phyloP scores from a whole-genome alignment of 2,329 filamentous ascomycete species.

The Capronia americana region DNA sequence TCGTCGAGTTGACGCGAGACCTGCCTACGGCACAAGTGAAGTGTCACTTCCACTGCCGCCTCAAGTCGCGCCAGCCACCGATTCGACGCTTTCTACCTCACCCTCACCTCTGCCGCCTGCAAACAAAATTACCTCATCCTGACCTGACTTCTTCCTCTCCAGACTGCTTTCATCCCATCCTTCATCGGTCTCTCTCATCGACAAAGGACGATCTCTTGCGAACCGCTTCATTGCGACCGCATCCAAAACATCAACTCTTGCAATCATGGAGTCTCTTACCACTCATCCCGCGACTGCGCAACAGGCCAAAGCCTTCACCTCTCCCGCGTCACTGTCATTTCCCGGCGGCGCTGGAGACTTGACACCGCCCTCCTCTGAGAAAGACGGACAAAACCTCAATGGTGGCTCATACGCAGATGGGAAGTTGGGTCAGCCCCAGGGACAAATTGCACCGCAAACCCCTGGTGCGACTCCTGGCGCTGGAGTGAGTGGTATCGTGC shows the following conservation, averaged over 20 bases:
- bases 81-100: constrained; percentile 20
- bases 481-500: constrained; percentile 84
- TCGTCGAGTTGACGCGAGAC: constrained; percentile 29
- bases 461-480: constrained; percentile 90
- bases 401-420: constrained; percentile 55
- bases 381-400: constrained; percentile 63
- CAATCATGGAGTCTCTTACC: constrained; percentile 81
- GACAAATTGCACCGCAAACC: constrained; percentile 81
- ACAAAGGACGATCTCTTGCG: constrained; percentile 28
- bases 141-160: constrained; percentile 23
- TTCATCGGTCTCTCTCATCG: constrained; percentile 35
- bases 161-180: constrained; percentile 42
- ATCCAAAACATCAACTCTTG: constrained; percentile 37
- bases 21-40: constrained; percentile 27
- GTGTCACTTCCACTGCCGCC: constrained; percentile 23
- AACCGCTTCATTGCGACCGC: constrained; percentile 42
- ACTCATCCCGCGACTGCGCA: constrained; percentile 89
- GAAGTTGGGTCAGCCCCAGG: constrained; percentile 59
- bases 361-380: constrained; percentile 77
- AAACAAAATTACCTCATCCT: constrained; percentile 21
- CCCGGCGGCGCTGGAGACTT: constrained; percentile 82
- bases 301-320: constrained; percentile 95
- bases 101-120: constrained; percentile 13
- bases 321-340: constrained; percentile 89
- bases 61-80: constrained; percentile 26